Base-by-base conservation (phyloP, 1,284 basidiomycete genomes). In the Austropuccinia psidii region DNA sequence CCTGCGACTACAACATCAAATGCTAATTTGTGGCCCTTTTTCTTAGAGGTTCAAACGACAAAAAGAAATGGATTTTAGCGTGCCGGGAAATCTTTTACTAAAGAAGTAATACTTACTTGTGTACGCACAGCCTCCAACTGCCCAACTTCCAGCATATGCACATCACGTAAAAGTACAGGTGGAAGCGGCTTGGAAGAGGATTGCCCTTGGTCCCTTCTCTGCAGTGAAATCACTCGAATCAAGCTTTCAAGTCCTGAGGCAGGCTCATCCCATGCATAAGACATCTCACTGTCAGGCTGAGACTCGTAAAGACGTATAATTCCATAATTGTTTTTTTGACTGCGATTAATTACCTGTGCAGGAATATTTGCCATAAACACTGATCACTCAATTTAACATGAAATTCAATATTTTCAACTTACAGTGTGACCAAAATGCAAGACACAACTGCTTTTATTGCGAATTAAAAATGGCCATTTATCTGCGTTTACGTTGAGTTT, bases 71-170 rank as follows among this genome's bases (percentile, higher is more conserved):
- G 24, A n/a, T n/a, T n/a, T n/a, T n/a, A n/a, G n/a, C n/a, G n/a
- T n/a, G n/a, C n/a, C 21, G 31, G n/a, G 50, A 1, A n/a, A 57
- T 37, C 27, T 24, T 50, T 45, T 37, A 2, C 49, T 33, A 39
- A 17, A 11, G 21, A 68, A 8, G 31, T 17, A 19, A 64, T 3
- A 54, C 76, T 67, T n/a, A 78, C 77, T 0, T 78, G 76, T 80
- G 98, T 90, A 80, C 87, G 91, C 84, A 96, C 93, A 0, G 96
- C 96, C 15, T 93, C 82, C 45, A 97, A 85, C 75, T 91, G 87
- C 58, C 96, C 96, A 54, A 99, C 98, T 81, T 98, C 96, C 87
- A 97, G 89, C 75, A 97, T 89, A 79, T 98, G 96, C 68, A 98
- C 84, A 29, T 86, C 83, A 47, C 91, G 86, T 24, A 73, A 39